Evolutionary conservation across 305 asterid species (phyloP).

Genomic region (Solanum aculeatissimum): DNA sequence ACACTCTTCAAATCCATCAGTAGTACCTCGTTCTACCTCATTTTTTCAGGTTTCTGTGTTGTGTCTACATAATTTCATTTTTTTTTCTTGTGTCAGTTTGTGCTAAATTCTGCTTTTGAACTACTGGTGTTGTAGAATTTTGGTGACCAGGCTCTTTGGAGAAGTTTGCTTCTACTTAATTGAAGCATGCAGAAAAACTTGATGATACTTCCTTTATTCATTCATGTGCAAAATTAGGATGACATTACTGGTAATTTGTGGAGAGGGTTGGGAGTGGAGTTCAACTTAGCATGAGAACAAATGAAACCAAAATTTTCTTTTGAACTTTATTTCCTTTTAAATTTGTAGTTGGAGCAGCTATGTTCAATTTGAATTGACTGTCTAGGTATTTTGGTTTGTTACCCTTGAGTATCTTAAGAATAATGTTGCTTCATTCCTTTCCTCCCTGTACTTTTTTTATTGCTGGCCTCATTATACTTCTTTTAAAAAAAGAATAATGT

Average conservation of each 20-base stretch:
- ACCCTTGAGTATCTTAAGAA: background rate
- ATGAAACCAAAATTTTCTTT: background rate
- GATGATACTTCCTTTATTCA: background rate
- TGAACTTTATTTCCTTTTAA: background rate
- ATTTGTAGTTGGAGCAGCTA: background rate
- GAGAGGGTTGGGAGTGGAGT: background rate
- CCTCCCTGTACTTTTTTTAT: background rate
- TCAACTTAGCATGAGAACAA: background rate
- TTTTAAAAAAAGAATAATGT: background rate
- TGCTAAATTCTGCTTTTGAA: background rate
- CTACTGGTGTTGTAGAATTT: background rate
- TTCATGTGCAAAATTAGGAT: background rate
- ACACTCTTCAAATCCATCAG: slow-evolving; percentile 29
- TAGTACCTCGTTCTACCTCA: slow-evolving; percentile 36
- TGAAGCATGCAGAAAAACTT: background rate
- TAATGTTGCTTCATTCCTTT: background rate
- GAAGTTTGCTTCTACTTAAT: background rate
- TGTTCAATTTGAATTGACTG: background rate
- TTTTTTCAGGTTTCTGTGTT: slow-evolving; percentile 42
- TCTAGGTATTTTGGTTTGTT: background rate
- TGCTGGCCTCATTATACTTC: background rate
- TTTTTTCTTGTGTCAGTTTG: background rate
- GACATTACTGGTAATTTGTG: background rate
- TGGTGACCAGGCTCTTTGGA: background rate
- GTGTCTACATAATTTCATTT: background rate